Evolutionary conservation across 768 basidiomycete genomes (phyloP), one percentile per base, ranked within the genome.

Genomic region (Kwoniella mangroviensis): DNA sequence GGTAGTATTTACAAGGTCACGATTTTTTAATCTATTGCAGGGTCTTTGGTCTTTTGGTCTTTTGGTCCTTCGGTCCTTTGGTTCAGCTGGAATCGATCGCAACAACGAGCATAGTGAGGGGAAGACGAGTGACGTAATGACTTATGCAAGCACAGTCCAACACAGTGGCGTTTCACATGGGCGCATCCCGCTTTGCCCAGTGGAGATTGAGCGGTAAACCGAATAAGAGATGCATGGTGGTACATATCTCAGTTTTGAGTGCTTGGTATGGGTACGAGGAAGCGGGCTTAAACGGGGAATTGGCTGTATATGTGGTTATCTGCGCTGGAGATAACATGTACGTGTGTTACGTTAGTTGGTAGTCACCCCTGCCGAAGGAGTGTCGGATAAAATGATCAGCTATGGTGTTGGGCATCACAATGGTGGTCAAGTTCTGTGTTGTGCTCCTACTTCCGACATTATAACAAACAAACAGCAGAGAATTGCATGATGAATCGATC

Each of bases 61-160:
- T 15, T 17, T 11, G 2, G 22, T 24, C 21, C 22, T 11, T 49
- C 10, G 45, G 13, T 49, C 13, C 15, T 15, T 17, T 11, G 45
- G 34, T 34, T 49, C 13, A 49, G 45, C 45, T 49, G 45, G 45
- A 49, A 49, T 49, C 45, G 19, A 49, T 49, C 45, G 45, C 34
- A 34, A 7, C 34, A 34, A 34, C 34, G 9, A 34, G 34, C 34
- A 34, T 34, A 1, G 45, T 49, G 45, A 49, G 45, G 21, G 15
- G 17, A 11, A 51, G 17, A 51, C 49, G 17, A 42, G 41, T 60
- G 58, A 60, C 58, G 58, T 60, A 60, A 60, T 60, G 34, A 41
- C 40, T 2, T 26, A 4, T 11, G 9, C 53, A 54, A 22, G 1
- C 24, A 12, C 21, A 5, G 9, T n/a, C 6, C 24, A 10, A 19